A percentile compares a stretch with the other conserved stretches of the same genome.
These are phyloP conservation scores for Suhomyces emberorum DNA, from an alignment of 805 yeast species.

Conservation along the genomic window DNA sequence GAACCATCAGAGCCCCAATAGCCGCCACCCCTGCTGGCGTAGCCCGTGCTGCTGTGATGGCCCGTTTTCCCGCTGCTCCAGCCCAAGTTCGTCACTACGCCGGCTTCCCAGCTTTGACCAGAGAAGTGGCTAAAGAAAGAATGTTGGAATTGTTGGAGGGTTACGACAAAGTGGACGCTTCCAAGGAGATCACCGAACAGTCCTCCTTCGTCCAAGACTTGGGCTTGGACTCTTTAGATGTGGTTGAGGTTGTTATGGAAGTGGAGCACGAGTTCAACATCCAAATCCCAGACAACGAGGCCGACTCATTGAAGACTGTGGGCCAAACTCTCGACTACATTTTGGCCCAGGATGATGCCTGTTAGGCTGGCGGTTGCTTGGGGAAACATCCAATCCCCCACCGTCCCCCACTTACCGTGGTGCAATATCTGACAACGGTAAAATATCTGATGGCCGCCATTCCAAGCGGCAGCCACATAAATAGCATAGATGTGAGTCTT, in stretches of 20 bases:
- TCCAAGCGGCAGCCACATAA: too few species aligned
- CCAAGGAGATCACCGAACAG: conserved; percentile 36
- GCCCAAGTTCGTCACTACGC: conserved; percentile 43
- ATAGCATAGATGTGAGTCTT: too few species aligned
- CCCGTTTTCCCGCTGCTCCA: conserved; percentile 1
- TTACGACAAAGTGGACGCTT: conserved; percentile 50
- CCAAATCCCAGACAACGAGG: conserved; percentile 46
- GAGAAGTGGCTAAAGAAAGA: conserved; percentile 61
- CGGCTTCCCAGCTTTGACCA: conserved; percentile 57
- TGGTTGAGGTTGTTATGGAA: conserved; percentile 46
- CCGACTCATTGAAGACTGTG: conserved; percentile 44
- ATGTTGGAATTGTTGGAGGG: conserved; percentile 62
- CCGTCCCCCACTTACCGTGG: too few species aligned
- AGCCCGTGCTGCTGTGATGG: conserved; percentile 14
- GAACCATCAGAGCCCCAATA: conserved; percentile 24
- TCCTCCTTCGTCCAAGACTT: conserved; percentile 38
- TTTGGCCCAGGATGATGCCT: conserved; percentile 41
- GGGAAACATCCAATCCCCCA: too few species aligned
- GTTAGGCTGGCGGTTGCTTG: too few species aligned
- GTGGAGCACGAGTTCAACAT: conserved; percentile 47
- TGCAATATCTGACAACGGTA: too few species aligned
- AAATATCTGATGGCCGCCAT: too few species aligned
- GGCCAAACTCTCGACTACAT: conserved; percentile 44
- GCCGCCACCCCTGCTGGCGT: too few species aligned
- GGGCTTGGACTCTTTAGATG: conserved; percentile 47